Conservation (phyloP, 2,329 filamentous ascomycete species). For the Aureobasidium sp. region DNA sequence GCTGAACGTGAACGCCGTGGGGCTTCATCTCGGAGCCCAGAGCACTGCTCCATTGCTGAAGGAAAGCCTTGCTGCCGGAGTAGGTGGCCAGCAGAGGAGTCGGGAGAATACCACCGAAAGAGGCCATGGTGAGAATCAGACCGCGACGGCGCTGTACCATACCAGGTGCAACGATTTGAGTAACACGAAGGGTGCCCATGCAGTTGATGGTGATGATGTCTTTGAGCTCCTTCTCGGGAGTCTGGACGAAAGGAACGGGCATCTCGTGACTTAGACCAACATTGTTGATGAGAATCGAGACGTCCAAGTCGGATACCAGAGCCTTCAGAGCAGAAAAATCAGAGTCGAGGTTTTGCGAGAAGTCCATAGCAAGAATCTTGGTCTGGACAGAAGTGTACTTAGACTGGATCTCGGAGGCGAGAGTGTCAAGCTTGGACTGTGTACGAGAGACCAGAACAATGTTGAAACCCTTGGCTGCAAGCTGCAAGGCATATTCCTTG, state of each 20-base stretch:
- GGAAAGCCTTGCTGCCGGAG: slow-evolving; percentile 94
- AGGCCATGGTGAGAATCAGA: slow-evolving; percentile 93
- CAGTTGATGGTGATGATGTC: slow-evolving; percentile 96
- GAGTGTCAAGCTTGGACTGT: slow-evolving; percentile 74
- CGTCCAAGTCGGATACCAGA: slow-evolving; percentile 63
- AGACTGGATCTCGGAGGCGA: slow-evolving; percentile 65
- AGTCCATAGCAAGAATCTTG: slow-evolving; percentile 86
- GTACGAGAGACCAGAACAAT: slow-evolving; percentile 91
- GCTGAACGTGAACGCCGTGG: slow-evolving; percentile 77
- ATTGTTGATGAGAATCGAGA: slow-evolving; percentile 91
- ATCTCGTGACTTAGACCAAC: slow-evolving; percentile 92
- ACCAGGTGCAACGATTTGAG: slow-evolving; percentile 72
- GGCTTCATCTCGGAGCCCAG: slow-evolving; percentile 75
- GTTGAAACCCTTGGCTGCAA: slow-evolving; percentile 89
- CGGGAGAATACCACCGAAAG: slow-evolving; percentile 85
- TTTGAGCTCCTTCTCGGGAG: slow-evolving; percentile 68
- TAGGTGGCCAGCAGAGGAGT: slow-evolving; percentile 92
- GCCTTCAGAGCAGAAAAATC: slow-evolving; percentile 71
- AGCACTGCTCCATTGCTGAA: slow-evolving; percentile 90
- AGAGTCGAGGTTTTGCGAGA: slow-evolving; percentile 64
- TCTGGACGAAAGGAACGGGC: slow-evolving; percentile 79
- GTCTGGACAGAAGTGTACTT: slow-evolving; percentile 62
- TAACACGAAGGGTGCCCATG: slow-evolving; percentile 78
- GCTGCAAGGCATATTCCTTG: slow-evolving; percentile 88
- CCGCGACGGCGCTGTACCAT: slow-evolving; percentile 80